Base-by-base conservation (phyloP, 208 protist genomes). In the Trypanosoma mega region DNA sequence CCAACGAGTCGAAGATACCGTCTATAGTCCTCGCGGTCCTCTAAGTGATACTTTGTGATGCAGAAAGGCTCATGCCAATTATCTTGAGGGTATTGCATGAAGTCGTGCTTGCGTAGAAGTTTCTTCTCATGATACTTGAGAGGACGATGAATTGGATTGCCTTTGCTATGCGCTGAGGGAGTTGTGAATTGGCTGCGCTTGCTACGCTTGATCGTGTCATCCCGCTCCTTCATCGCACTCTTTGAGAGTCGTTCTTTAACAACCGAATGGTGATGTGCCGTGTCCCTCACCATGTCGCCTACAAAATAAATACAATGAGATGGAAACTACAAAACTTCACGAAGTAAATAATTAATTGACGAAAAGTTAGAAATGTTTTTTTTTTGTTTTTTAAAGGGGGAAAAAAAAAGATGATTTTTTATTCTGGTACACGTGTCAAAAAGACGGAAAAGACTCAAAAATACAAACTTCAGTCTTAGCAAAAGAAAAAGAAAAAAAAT, bases 41-140 rank as follows among this genome's bases (percentile, higher is more conserved):
- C 81, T 26, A 97, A 75, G 70, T 94, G 87, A 74, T 97, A 97
- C 63, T 95, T 97, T 51, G 85, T 85, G 70, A 97, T 95, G 62
- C 86, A 92, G 72, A 85, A 91, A 14, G 84, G 83, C 69, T 97
- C 92, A 55, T 95, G 92, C 85, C 86, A 93, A 74, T 94, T 93
- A 60, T 95, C 92, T 48, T 94, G 79, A 18, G 76, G 79, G 63
- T 95, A 97, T 68, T 94, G 85, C 85, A 95, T 91, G 33, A 97
- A 97, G 76, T 97, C 87, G 45, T 93, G 85, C 63, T 93, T 94
- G 63, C 91, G 88, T 24, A 96, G 82, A 21, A 96, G 74, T 59
- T 93, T 94, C 29, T 89, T 76, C 72, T 96, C 87, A 71, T 94
- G 87, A 49, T 82, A 93, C 69, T 89, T 91, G n/a, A 96, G 77